phyloP scores from a whole-genome alignment of 495 filamentous ascomycete genomes.

The Talaromyces ruber region DNA sequence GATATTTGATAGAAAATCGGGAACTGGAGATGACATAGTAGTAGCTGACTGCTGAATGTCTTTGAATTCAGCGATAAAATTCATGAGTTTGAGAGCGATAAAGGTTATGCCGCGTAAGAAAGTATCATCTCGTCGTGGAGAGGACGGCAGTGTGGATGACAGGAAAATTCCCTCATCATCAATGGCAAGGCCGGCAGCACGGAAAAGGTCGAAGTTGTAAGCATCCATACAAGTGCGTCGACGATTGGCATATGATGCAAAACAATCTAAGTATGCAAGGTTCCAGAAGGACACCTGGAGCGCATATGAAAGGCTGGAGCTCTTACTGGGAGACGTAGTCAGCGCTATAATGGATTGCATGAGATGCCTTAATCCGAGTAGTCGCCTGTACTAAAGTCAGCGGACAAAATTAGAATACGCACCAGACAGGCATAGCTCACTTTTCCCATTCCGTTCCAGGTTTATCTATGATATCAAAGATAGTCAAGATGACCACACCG shows the following conservation, averaged over 20 bases:
- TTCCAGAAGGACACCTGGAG: constrained; percentile 32
- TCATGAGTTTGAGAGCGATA: constrained; percentile 29
- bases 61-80: constrained; percentile 29
- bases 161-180: constrained; percentile 19
- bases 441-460: constrained; percentile 28
- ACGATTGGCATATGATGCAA: constrained; percentile 29
- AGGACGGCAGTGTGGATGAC: neutral
- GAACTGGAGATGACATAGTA: neutral
- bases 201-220: constrained; percentile 23
- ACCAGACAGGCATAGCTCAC: constrained; percentile 13
- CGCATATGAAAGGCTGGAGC: constrained; percentile 20
- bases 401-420: constrained; percentile 1
- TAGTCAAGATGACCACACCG: constrained; percentile 19
- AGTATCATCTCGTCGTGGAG: constrained; percentile 22
- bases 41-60: constrained; percentile 15
- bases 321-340: neutral
- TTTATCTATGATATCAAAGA: constrained; percentile 27
- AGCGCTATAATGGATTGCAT: constrained; percentile 16
- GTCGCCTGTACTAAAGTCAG: constrained; percentile 16
- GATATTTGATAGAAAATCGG: constrained; percentile 7
- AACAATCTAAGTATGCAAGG: constrained; percentile 30
- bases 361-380: constrained; percentile 20
- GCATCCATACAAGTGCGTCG: constrained; percentile 24
- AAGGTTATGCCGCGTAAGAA: constrained; percentile 27
- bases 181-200: constrained; percentile 26